A percentile compares a stretch with the other conserved stretches of the same genome.
These are phyloP conservation scores for Rhizopogon vinicolor DNA, from an alignment of 768 basidiomycete species.

Conservation along the genomic window DNA sequence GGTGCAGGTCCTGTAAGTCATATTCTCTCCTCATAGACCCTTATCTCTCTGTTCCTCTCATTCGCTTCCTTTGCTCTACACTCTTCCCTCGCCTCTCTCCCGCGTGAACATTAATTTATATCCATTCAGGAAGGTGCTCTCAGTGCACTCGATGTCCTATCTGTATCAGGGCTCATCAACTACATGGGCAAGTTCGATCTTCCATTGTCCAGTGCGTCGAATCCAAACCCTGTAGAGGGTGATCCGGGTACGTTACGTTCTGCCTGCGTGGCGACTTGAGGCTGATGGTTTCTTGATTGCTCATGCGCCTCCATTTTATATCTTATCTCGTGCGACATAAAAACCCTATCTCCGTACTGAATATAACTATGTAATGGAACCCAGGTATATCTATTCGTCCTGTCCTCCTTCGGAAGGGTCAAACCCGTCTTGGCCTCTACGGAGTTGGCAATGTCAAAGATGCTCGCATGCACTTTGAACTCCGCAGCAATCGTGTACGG, in stretches of 20 bases:
- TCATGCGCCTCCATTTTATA: not conserved
- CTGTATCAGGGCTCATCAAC: constrained; percentile 90
- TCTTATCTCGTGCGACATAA: not conserved
- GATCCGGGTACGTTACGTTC: not conserved
- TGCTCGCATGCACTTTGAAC: constrained; percentile 93
- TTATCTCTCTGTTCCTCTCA: not conserved
- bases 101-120: not conserved
- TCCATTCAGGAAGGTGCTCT: constrained; percentile 83
- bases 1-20: constrained; percentile 80
- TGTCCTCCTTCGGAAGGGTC: constrained; percentile 87
- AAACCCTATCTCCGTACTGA: not conserved
- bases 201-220: constrained; percentile 54
- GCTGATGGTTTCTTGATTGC: not conserved
- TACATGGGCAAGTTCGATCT: constrained; percentile 98
- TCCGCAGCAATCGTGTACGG: constrained; percentile 87
- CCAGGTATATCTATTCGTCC: constrained; percentile 85
- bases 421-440: constrained; percentile 84
- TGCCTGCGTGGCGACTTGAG: not conserved
- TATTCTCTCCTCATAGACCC: not conserved
- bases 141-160: constrained; percentile 91
- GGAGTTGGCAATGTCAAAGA: constrained; percentile 98
- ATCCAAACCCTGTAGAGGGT: constrained; percentile 14
- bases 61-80: not conserved
- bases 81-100: not conserved
- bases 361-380: constrained; percentile 35